Conservation (phyloP, 768 basidiomycete genomes). For the Russula olivacea region DNA sequence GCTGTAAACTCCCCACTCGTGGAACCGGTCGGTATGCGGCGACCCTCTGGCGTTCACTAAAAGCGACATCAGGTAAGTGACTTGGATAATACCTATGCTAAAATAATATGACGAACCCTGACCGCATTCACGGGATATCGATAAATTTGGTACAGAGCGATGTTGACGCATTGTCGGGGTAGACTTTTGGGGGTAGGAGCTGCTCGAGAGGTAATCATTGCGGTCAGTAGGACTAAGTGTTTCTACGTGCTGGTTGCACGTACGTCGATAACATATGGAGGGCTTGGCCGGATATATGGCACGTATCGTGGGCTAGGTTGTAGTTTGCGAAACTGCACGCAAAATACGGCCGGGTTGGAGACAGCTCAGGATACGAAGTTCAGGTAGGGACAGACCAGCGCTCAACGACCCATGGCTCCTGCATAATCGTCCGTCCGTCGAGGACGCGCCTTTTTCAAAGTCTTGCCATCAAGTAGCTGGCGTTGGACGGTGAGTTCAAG, state of each 20-base stretch:
- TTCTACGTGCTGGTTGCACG: constrained; percentile 29
- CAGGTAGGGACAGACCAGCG: constrained; percentile 49
- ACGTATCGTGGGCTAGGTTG: constrained; percentile 74
- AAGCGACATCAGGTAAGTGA: constrained; percentile 8
- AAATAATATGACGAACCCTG: constrained; percentile 51
- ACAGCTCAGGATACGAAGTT: background rate
- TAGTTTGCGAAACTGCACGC: constrained; percentile 58
- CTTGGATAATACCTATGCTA: background rate
- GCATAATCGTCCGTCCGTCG: constrained; percentile 93
- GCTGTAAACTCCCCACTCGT: constrained; percentile 97
- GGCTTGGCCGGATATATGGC: constrained; percentile 74
- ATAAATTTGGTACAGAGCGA: constrained; percentile 96
- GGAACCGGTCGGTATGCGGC: constrained; percentile 89
- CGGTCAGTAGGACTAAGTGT: constrained; percentile 16
- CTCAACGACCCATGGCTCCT: constrained; percentile 82
- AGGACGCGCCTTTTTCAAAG: constrained; percentile 87
- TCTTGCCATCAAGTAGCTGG: constrained; percentile 71
- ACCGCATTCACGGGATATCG: constrained; percentile 96
- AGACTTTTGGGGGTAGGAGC: constrained; percentile 93
- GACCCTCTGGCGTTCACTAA: constrained; percentile 96
- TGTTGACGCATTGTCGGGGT: constrained; percentile 84
- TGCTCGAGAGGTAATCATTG: constrained; percentile 33
- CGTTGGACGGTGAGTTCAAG: constrained; percentile 71
- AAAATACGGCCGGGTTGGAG: background rate
- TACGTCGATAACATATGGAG: constrained; percentile 88